Evolutionary conservation across 345 rosid genomes (phyloP), one percentile per base, ranked within the genome.

Genomic region (Syzygium aqueum): DNA sequence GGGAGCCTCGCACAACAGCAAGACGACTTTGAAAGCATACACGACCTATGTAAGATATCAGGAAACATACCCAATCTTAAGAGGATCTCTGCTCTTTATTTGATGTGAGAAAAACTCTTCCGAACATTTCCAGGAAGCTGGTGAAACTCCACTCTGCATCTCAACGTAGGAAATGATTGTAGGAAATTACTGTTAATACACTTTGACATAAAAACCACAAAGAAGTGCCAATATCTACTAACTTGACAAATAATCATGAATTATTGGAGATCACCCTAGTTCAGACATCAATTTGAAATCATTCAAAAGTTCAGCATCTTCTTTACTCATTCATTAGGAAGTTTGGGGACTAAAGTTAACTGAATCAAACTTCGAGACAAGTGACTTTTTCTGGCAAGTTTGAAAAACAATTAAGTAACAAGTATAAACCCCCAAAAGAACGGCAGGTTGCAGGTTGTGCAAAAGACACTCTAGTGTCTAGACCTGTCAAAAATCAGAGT

Each of bases 91-190:
- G 85, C 94, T 92, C 95, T 91, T 96, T 93, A 96, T 94, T 91
- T 95, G 96, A 84, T 87, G 90, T 43, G 95, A 91, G 54, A 97
- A 94, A 86, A 93, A 96, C 67, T 96, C 98, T 90, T 97, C 99
- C 6, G 98, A 95, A 93, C 98, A 97, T 92, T 95, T 96, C 99
- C 99, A 97, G 30, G 98, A 92, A 88, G 98, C 98, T 51, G 96
- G 98, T 65, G 97, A 94, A 85, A 90, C 90, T 90, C 94, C 94
- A 90, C 90, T 95, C 98, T 96, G 84, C 89, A 86, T 87, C 61
- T 87, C 87, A 8, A 88, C 77, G 54, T 84, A 11, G 86, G n/a
- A 51, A 51, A 33, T 46, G 87, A 86, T 28, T 73, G 54, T 84
- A 11, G 86, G n/a, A 46, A 51, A 33, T 46, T 77, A 86, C 23